Conservation (phyloP, 257 asterid genomes). For the Craterostigma plantagineum region DNA sequence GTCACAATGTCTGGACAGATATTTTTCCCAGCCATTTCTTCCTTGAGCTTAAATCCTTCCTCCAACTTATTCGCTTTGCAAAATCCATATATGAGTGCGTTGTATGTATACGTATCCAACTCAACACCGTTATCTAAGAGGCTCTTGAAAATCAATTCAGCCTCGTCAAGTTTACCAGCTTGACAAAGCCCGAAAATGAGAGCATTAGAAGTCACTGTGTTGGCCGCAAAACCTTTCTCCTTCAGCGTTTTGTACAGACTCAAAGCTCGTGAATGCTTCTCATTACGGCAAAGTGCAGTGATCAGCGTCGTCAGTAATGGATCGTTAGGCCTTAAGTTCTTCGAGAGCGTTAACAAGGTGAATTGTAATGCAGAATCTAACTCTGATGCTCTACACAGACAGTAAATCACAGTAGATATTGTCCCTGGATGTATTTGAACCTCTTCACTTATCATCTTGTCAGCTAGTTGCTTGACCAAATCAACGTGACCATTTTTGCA, state of each 20-base stretch:
- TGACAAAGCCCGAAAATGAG: conserved; percentile 58
- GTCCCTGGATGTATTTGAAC: conserved; percentile 31
- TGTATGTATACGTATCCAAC: conserved; percentile 46
- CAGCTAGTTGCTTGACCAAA: conserved; percentile 32
- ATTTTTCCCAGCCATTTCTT: conserved; percentile 50
- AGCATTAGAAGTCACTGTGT: conserved; percentile 58
- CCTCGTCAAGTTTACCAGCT: conserved; percentile 40
- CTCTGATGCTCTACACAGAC: conserved; percentile 25
- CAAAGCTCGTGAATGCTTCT: conserved; percentile 51
- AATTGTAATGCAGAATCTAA: conserved; percentile 36
- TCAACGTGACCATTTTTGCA: conserved; percentile 48
- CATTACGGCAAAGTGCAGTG: conserved; percentile 46
- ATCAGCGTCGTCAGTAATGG: conserved; percentile 50
- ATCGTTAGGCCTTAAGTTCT: conserved; percentile 43
- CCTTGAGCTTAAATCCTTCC: conserved; percentile 38
- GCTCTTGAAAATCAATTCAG: conserved; percentile 28
- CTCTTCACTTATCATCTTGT: conserved; percentile 39
- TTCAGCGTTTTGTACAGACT: conserved; percentile 36
- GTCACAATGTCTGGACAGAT: conserved; percentile 38
- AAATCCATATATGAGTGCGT: conserved; percentile 52
- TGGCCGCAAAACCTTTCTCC: conserved; percentile 34
- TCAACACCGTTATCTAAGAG: conserved; percentile 25
- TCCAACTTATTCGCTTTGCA: conserved; percentile 48
- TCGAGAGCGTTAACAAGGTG: conserved; percentile 34
- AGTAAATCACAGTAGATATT: conserved; percentile 25